Evolutionary conservation across 345 rosid species (phyloP).

Genomic region (Draba incana): DNA sequence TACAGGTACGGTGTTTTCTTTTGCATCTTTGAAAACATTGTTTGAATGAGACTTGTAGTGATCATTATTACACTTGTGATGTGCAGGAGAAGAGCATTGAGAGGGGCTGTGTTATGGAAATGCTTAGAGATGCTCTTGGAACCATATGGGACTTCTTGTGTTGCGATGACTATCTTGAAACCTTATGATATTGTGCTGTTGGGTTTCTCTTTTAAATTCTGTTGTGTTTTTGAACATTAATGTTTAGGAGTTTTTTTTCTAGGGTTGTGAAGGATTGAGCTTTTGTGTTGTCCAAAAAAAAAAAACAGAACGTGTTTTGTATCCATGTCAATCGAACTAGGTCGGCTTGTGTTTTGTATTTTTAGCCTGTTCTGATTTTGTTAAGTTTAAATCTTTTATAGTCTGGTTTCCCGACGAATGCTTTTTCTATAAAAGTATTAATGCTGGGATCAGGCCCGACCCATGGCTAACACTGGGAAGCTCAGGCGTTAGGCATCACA

Average conservation of each 20-base stretch:
- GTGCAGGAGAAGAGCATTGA: slow-evolving; percentile 27
- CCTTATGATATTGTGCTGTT: slow-evolving; percentile 4
- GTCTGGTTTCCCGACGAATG: no score
- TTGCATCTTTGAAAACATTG: neutral
- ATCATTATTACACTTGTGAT: slow-evolving; percentile 8
- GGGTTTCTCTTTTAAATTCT: neutral
- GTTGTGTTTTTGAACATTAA: neutral
- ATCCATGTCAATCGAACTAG: neutral
- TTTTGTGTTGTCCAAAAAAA: neutral
- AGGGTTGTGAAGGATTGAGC: neutral
- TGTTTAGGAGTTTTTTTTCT: neutral
- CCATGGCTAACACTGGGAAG: no score
- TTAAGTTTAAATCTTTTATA: no score
- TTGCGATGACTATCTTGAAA: slow-evolving; percentile 3
- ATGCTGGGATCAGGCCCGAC: no score
- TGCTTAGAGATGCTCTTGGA: slow-evolving; percentile 23
- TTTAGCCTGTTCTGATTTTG: no score
- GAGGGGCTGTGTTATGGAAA: slow-evolving; percentile 12
- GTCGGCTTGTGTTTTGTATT: no score
- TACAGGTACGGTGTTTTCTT: slow-evolving; percentile 15
- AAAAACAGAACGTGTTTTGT: neutral
- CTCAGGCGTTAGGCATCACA: no score
- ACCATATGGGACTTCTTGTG: slow-evolving; percentile 29
- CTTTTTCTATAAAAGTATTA: no score
- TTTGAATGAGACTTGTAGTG: neutral